Evolutionary conservation across 2,329 filamentous ascomycete genomes (phyloP), one percentile per base, ranked within the genome.

Genomic region (Scortechinia acanthostroma): DNA sequence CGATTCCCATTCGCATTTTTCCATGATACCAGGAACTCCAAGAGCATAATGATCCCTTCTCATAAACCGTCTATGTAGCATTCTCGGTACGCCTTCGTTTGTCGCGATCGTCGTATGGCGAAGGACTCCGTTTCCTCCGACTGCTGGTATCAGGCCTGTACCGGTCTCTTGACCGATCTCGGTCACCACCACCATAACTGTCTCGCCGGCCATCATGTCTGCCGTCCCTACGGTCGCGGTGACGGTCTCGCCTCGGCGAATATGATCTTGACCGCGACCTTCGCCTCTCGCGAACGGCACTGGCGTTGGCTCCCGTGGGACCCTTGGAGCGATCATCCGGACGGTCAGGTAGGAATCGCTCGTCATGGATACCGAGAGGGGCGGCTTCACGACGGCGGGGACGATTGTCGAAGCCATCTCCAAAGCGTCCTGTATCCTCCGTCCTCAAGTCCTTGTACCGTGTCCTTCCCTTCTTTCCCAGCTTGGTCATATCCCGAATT

Each of bases 341-440:
- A 10, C 35, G 35, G 20, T 40, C 35, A 2, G 82, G 76, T 54
- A 72, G 72, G 56, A 87, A 90, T 47, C 85, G 63, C 46, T 86
- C 85, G 55, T 88, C 85, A 5, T 71, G 64, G 13, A 68, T 71
- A 45, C 62, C 35, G 20, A 19, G 63, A 51, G 52, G 63, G 52
- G 55, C 60, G 48, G 53, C 61, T 53, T 57, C 62, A 52, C 63
- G 60, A 48, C 58, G 51, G n/a, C n/a, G n/a, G 20, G 56, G 60
- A 43, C 65, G 57, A 46, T 63, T 70, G 50, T 80, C 77, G 21
- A 75, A 76, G 51, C 76, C 73, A 42, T 81, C 73, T 3, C 85
- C 91, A 85, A 91, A 96, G 22, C 76, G 72, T 0, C 93, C 93
- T 0, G 93, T 98, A 64, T 98, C 93, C 65, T 98, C 91, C 14